A percentile compares a stretch with the other conserved stretches of the same genome.
Conservation (phyloP, 139 green algal genomes). For the Chlamydomonas sp. region DNA sequence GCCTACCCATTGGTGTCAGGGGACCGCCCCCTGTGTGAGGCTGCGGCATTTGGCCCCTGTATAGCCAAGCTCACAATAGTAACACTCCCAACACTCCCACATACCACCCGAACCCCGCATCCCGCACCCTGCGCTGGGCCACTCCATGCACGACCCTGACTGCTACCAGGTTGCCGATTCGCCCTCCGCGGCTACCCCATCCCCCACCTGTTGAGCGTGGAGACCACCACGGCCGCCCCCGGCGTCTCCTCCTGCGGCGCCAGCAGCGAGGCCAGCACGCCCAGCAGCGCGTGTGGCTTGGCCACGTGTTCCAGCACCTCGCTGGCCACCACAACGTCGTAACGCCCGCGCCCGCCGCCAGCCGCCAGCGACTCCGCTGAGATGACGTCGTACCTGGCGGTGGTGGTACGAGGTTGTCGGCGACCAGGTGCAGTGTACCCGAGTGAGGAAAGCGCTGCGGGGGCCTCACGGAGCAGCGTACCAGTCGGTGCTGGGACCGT, state of each 20-base stretch:
- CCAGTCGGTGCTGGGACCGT: not conserved
- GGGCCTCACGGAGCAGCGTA: not conserved
- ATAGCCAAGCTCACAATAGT: no score
- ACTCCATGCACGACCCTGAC: no score
- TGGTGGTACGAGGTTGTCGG: not conserved
- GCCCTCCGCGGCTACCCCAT: not conserved
- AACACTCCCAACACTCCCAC: no score
- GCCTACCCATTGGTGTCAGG: no score
- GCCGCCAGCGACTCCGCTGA: slow-evolving; percentile 64
- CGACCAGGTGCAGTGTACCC: not conserved
- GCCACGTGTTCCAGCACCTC: slow-evolving; percentile 70
- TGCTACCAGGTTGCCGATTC: no score
- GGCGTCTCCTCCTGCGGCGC: slow-evolving; percentile 32
- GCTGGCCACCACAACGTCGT: slow-evolving; percentile 68
- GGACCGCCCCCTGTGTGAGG: no score
- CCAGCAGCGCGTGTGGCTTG: slow-evolving; percentile 56
- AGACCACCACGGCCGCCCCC: slow-evolving; percentile 68
- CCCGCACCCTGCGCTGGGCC: no score
- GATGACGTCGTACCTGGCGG: slow-evolving; percentile 54
- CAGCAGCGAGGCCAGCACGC: slow-evolving; percentile 46
- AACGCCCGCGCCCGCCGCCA: slow-evolving; percentile 23
- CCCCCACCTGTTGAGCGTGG: slow-evolving; percentile 83
- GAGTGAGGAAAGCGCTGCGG: not conserved
- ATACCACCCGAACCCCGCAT: no score
- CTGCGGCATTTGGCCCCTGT: no score